Conservation (phyloP, 768 basidiomycete species). For the Podaxis mareebaensis region DNA sequence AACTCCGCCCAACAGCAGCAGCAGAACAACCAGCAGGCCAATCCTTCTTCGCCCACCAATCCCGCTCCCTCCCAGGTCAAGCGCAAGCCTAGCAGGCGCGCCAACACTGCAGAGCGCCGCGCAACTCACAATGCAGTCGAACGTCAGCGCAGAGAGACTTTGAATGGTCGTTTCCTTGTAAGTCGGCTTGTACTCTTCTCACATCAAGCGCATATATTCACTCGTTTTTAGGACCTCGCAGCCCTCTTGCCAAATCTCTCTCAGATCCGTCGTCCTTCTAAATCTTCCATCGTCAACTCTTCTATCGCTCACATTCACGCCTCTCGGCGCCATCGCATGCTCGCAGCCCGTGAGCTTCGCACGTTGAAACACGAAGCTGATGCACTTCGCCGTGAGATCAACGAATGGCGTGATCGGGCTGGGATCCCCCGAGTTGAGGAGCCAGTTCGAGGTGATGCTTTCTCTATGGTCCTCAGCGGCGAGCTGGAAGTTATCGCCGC, state of each 20-base stretch:
- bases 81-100: slow-evolving; percentile 83
- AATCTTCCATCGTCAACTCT: slow-evolving; percentile 95
- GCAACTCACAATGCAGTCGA: slow-evolving; percentile 98
- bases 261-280: slow-evolving; percentile 90
- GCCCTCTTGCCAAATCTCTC: slow-evolving; percentile 88
- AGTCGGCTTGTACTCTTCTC: slow-evolving; percentile 25
- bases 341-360: slow-evolving; percentile 83
- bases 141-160: slow-evolving; percentile 86
- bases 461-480: slow-evolving; percentile 67
- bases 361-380: slow-evolving; percentile 79
- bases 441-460: slow-evolving; percentile 69
- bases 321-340: slow-evolving; percentile 75
- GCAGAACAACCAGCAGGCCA: slow-evolving; percentile 14
- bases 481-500: slow-evolving; percentile 67
- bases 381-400: slow-evolving; percentile 85
- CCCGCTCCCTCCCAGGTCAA: slow-evolving; percentile 46
- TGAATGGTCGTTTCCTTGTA: slow-evolving; percentile 91
- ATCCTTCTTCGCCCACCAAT: slow-evolving; percentile 19
- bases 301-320: slow-evolving; percentile 88
- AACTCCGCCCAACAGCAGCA: slow-evolving; percentile 8
- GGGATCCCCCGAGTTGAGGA: slow-evolving; percentile 74
- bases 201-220: slow-evolving; percentile 4
- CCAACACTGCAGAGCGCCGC: slow-evolving; percentile 95
- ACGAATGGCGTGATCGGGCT: slow-evolving; percentile 86
- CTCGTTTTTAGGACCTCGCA: slow-evolving; percentile 66